A percentile compares a stretch with the other conserved stretches of the same genome.
Evolutionary conservation across 805 yeast species (phyloP).

Genomic region (Kuraishia cidri): DNA sequence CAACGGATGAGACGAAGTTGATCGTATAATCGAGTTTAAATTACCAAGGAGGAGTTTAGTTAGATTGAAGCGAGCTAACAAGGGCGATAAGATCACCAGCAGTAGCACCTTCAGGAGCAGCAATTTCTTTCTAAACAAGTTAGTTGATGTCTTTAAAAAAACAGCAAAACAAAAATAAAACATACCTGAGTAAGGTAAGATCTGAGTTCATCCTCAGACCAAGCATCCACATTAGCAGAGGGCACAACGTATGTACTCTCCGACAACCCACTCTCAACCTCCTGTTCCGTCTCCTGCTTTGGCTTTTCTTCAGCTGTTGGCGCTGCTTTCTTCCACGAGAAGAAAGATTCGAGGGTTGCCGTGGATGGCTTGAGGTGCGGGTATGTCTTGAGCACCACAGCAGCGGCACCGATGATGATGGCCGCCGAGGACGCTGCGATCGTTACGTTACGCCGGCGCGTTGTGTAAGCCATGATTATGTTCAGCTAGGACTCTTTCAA

Average conservation of each 20-base stretch:
- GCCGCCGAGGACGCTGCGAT: slow-evolving; percentile 21
- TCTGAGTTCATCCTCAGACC: slow-evolving; percentile 27
- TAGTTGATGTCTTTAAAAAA: slow-evolving; percentile 4
- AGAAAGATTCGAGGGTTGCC: slow-evolving; percentile 16
- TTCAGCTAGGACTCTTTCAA: too few relatives aligned
- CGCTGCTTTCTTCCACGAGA: background rate
- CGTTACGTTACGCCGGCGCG: too few relatives aligned
- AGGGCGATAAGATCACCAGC: slow-evolving; percentile 36
- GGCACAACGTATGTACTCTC: slow-evolving; percentile 20
- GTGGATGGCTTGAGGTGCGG: slow-evolving; percentile 30
- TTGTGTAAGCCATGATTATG: too few relatives aligned
- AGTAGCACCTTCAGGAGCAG: slow-evolving; percentile 35
- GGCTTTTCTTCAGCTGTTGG: background rate
- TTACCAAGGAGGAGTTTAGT: slow-evolving; percentile 6
- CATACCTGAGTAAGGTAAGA: slow-evolving; percentile 29
- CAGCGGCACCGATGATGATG: slow-evolving; percentile 30
- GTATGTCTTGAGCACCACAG: slow-evolving; percentile 32
- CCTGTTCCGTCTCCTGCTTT: background rate
- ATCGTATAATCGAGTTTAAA: too few relatives aligned
- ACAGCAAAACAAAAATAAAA: slow-evolving; percentile 6
- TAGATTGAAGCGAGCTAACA: slow-evolving; percentile 30
- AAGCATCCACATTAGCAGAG: slow-evolving; percentile 11
- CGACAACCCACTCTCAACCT: background rate
- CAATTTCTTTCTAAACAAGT: slow-evolving; percentile 31
- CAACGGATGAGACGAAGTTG: too few relatives aligned